Evolutionary conservation across 371 early-diverging fungal genomes (phyloP).

Genomic region (Mortierella sp.): DNA sequence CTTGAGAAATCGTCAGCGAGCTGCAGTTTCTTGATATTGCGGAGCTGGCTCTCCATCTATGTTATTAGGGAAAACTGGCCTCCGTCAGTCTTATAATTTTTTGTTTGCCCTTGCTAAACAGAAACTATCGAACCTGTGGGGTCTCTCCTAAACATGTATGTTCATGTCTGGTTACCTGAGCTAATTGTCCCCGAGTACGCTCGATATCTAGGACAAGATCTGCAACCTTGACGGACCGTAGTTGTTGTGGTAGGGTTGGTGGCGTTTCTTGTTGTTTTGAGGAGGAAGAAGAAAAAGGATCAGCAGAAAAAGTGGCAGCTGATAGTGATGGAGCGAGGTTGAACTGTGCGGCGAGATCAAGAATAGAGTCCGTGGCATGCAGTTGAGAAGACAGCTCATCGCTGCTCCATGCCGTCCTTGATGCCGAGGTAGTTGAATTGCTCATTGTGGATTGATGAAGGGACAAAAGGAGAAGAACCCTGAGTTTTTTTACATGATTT

Average conservation of each 20-base stretch:
- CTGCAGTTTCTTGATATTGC: conserved; percentile 15
- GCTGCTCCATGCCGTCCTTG: not conserved
- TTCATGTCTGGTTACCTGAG: conserved; percentile 8
- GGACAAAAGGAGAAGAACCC: not conserved
- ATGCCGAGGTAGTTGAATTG: not conserved
- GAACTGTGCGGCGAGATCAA: conserved; percentile 11
- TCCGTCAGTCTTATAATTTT: not conserved
- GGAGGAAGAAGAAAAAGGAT: not conserved
- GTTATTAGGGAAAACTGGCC: not conserved
- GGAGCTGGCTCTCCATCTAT: conserved; percentile 18
- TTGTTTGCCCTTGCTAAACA: not conserved
- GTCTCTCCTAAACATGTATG: not conserved
- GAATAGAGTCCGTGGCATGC: conserved; percentile 16
- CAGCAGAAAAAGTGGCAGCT: not conserved
- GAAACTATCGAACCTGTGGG: too few species aligned
- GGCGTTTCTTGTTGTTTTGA: not conserved
- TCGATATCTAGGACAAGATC: conserved; percentile 17
- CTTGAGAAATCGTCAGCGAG: conserved; percentile 15
- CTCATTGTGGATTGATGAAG: not conserved
- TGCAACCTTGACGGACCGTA: conserved; percentile 12
- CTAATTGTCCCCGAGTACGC: conserved; percentile 3
- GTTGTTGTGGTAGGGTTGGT: not conserved
- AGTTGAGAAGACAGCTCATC: conserved; percentile 5
- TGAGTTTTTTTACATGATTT: too few species aligned
- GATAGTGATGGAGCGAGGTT: conserved; percentile 4